Conservation (phyloP, 2,329 filamentous ascomycete genomes). For the Botrytis medusae region DNA sequence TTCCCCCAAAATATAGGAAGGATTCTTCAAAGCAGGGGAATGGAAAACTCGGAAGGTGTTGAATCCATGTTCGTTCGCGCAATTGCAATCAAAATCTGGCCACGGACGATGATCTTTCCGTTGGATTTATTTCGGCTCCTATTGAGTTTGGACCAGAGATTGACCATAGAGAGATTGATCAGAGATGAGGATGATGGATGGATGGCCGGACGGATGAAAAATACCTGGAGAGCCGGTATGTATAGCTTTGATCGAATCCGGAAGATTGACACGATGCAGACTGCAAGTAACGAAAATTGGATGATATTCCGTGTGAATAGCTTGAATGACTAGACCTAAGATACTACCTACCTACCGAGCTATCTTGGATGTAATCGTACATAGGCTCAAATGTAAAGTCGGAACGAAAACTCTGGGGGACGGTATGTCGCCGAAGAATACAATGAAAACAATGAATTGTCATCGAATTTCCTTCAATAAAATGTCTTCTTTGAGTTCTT, state of each 20-base stretch:
- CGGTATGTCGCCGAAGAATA: neutral
- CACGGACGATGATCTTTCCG: neutral
- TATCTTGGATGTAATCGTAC: neutral
- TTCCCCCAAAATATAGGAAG: neutral
- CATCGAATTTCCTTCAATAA: neutral
- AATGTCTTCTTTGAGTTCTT: neutral
- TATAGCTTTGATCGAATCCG: slow-evolving; percentile 3
- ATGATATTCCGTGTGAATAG: slow-evolving; percentile 3
- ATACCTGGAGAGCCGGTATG: neutral
- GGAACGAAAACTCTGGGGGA: neutral
- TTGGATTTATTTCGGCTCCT: slow-evolving; percentile 3
- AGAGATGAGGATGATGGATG: neutral
- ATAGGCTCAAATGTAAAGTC: slow-evolving; percentile 8
- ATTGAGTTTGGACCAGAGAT: neutral
- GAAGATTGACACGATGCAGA: slow-evolving; percentile 8
- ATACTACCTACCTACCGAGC: neutral
- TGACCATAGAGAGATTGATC: neutral
- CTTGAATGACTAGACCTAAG: neutral
- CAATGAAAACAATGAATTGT: neutral
- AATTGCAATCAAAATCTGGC: slow-evolving; percentile 2
- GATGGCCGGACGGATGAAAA: neutral
- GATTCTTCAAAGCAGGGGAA: slow-evolving; percentile 19
- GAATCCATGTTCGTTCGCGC: slow-evolving; percentile 14
- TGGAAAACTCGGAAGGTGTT: slow-evolving; percentile 3
- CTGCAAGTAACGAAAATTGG: slow-evolving; percentile 14